Base-by-base conservation (phyloP, 2,329 filamentous ascomycete species). In the Plectosphaerella sp. region DNA sequence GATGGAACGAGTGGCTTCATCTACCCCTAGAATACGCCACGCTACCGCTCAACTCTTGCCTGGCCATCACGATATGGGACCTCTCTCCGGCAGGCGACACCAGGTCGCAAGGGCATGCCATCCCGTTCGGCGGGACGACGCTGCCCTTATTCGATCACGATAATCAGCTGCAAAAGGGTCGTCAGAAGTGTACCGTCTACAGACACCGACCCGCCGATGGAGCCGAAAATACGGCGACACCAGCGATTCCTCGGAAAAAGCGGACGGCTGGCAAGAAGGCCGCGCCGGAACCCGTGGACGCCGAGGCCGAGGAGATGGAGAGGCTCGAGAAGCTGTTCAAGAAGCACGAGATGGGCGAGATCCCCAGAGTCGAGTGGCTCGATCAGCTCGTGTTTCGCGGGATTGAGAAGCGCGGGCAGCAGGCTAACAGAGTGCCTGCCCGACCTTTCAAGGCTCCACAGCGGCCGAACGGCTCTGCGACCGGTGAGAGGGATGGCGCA, bases 301-400 rank as follows among this genome's bases (percentile, higher is more conserved):
- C 87, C 59, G 84, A 95, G 54, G 73, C 73, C n/a, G 85, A 90
- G 50, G 94, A 99, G 51, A 89, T 96, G 71, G 91, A 97, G 61
- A 80, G 94, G 16, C 80, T 99, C 59, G 92, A 97, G 64, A 87
- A 84, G 50, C 70, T 97, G 20, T 88, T 99, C 66, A 99, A 99
- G 72, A 96, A 96, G 70, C 94, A 97, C 64, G 95, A 99, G 66
- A 95, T 97, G 88, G 92, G 91, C 16, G 94, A 99, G 66, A 93
- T 99, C 24, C 86, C 90, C 1, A 84, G 91, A 15, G 88, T 96
- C 47, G 90, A 95, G 62, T 99, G 94, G 95, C 80, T 99, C 43
- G 94, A 99, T 67, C 89, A 94, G 63, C 80, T 97, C 61, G 92
- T 97, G 3, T 99, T 96, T 66, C 86, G 93, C 41, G 88, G 88